Evolutionary conservation across 306 rosid genomes (phyloP), one percentile per base, ranked within the genome.

Genomic region (Senna tora): DNA sequence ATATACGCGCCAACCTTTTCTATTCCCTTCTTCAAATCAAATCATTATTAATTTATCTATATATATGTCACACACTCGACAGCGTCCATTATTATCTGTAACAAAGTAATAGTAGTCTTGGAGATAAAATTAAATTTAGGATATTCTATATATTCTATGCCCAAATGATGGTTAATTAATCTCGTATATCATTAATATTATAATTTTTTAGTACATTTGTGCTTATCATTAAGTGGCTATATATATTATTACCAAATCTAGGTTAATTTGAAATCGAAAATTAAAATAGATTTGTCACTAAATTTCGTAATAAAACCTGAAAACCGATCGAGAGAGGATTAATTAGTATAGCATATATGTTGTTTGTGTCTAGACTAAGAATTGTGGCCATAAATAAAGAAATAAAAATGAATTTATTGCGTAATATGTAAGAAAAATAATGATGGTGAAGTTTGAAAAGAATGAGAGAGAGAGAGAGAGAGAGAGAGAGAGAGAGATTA

Each of bases 221-320:
- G n/a, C n/a, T n/a, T n/a, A n/a, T n/a, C n/a, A n/a, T n/a, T n/a
- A n/a, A n/a, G n/a, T n/a, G n/a, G n/a, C n/a, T n/a, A n/a, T n/a
- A n/a, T n/a, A n/a, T n/a, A n/a, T n/a, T n/a, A n/a, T n/a, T n/a
- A n/a, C n/a, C n/a, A n/a, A n/a, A n/a, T n/a, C n/a, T n/a, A n/a
- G n/a, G n/a, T n/a, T n/a, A n/a, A n/a, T n/a, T n/a, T n/a, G n/a
- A n/a, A n/a, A n/a, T n/a, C n/a, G n/a, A n/a, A n/a, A n/a, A n/a
- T n/a, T n/a, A n/a, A n/a, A n/a, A n/a, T n/a, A n/a, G n/a, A n/a
- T 73, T 16, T 19, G 33, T 34, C 1, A 45, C 68, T 45, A 73
- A 49, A 30, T 25, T 3, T 25, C 30, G 3, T 25, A 25, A 25
- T 25, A 25, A 25, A 25, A 25, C 30, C 30, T 25, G 30, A 25